Conservation (phyloP, 2,329 filamentous ascomycete genomes). For the Thielaviopsis musarum region DNA sequence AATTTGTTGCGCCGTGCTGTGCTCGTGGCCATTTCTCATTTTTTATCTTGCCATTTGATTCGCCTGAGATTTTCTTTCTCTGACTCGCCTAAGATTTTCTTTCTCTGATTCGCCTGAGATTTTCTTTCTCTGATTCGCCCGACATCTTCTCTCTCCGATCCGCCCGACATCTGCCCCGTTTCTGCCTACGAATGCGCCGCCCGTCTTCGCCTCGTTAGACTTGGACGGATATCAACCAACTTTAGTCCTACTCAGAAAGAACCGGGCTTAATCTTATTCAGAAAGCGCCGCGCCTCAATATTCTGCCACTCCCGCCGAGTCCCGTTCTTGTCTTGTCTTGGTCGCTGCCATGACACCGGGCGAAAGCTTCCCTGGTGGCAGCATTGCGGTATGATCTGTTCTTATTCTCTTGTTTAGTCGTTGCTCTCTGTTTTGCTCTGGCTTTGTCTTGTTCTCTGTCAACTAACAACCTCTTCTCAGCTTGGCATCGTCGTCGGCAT, state of each 20-base stretch:
- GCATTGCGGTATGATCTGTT: constrained; percentile 51
- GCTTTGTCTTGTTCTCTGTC: not conserved
- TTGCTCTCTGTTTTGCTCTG: not conserved
- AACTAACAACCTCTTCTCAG: constrained; percentile 27
- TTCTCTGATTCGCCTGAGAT: not conserved
- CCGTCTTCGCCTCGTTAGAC: not conserved
- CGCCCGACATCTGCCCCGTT: not conserved
- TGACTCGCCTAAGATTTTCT: too few relatives aligned
- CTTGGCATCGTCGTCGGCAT: constrained; percentile 87
- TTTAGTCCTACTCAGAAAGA: not conserved
- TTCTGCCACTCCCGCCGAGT: not conserved
- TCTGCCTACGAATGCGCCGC: not conserved
- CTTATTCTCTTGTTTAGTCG: not conserved
- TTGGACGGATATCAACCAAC: not conserved
- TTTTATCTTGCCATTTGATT: not conserved
- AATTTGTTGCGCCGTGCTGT: not conserved
- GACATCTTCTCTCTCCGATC: not conserved
- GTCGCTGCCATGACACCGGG: constrained; percentile 28
- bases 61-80: not conserved
- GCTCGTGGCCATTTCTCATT: not conserved
- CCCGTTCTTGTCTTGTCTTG: constrained; percentile 15
- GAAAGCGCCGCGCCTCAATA: not conserved
- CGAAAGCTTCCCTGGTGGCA: constrained; percentile 62
- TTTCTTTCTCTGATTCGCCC: not conserved
- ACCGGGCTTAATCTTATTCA: too few relatives aligned